A percentile compares a stretch with the other conserved stretches of the same genome.
Evolutionary conservation across 1,284 basidiomycete species (phyloP).

Genomic region (Boletus subluridellus): DNA sequence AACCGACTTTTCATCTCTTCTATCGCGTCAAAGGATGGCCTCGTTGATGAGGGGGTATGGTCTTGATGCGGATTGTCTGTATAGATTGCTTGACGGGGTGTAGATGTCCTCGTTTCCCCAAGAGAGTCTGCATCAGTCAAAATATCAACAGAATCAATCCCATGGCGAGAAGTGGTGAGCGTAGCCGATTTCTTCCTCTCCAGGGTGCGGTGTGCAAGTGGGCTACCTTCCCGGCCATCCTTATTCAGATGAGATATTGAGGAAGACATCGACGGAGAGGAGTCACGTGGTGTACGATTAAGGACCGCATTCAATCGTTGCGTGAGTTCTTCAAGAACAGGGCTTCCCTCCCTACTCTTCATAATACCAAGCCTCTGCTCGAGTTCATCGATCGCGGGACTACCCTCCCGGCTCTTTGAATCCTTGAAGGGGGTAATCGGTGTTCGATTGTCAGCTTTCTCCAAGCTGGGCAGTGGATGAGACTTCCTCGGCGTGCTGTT

Average conservation of each 20-base stretch:
- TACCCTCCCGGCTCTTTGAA: constrained; percentile 44
- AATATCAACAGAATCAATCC: constrained; percentile 3
- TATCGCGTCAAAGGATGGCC: constrained; percentile 49
- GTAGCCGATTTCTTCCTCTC: constrained; percentile 23
- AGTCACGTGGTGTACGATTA: constrained; percentile 35
- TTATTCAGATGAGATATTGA: constrained; percentile 6
- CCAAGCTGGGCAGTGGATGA: constrained; percentile 28
- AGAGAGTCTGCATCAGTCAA: constrained; percentile 3
- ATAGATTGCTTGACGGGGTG: constrained; percentile 1
- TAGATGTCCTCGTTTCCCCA: constrained; percentile 2
- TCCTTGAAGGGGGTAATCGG: constrained; percentile 40
- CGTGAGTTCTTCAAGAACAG: constrained; percentile 56
- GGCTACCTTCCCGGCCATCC: constrained; percentile 30
- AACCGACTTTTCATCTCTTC: constrained; percentile 65
- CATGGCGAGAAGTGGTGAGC: constrained; percentile 2
- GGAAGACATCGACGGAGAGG: constrained; percentile 13
- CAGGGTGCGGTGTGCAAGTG: constrained; percentile 30
- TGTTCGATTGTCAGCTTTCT: constrained; percentile 34
- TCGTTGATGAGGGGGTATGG: constrained; percentile 26
- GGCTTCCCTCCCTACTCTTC: constrained; percentile 58
- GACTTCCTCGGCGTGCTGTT: constrained; percentile 45
- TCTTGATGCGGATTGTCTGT: constrained; percentile 13
- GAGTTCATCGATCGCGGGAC: constrained; percentile 55
- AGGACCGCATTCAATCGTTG: constrained; percentile 48
- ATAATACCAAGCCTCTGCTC: constrained; percentile 54